A percentile compares a stretch with the other conserved stretches of the same genome.
Evolutionary conservation across 2,329 filamentous ascomycete species (phyloP).

Genomic region (Colletotrichum destructivum): DNA sequence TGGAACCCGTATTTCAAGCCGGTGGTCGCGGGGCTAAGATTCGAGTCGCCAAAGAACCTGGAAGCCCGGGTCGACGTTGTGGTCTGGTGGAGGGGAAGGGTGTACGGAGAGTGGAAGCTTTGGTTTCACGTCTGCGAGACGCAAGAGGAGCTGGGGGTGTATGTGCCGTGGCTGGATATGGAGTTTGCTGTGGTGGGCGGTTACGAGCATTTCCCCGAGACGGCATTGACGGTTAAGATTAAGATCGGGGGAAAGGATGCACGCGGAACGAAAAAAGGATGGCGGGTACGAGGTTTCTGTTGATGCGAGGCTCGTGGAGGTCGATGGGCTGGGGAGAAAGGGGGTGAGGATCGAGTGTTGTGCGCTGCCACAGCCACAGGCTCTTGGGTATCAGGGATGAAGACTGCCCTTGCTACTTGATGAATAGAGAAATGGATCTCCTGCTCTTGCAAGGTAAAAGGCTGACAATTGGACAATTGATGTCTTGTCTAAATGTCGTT

Average conservation of each 20-base stretch:
- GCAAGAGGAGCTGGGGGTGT: background rate
- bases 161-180: background rate
- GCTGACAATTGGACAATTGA: no score
- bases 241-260: background rate
- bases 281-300: background rate
- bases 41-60: constrained; percentile 12
- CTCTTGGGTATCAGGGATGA: background rate
- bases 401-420: background rate
- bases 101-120: background rate
- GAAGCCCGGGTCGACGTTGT: background rate
- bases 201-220: background rate
- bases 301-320: background rate
- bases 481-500: no score
- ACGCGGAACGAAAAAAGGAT: background rate
- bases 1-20: constrained; percentile 1
- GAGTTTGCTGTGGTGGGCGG: no score
- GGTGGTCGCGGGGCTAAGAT: constrained; percentile 1
- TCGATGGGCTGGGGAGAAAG: constrained; percentile 11
- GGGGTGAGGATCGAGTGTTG: constrained; percentile 1
- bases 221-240: background rate
- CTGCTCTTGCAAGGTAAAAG: background rate
- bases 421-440: background rate
- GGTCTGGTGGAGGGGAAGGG: background rate
- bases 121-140: constrained; percentile 7
- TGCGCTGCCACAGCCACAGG: background rate